A percentile compares a stretch with the other conserved stretches of the same genome.
phyloP scores from a whole-genome alignment of 2,329 filamentous ascomycete species.

The Fonsecaea multimorphosa region DNA sequence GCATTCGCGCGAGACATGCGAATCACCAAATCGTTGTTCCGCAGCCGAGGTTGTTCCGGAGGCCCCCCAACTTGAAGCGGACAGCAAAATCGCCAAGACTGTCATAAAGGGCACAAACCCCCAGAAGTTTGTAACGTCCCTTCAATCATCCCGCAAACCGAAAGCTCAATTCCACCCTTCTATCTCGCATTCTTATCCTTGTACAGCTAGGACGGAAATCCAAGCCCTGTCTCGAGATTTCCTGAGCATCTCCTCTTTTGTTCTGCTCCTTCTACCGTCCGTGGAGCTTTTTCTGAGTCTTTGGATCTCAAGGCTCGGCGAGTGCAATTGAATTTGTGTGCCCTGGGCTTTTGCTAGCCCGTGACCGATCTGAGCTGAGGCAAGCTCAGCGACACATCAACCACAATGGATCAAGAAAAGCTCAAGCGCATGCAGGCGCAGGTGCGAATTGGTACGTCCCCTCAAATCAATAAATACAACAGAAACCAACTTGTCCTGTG shows the following conservation, averaged over 20 bases:
- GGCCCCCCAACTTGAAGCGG: neutral
- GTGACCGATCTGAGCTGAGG: conserved; percentile 9
- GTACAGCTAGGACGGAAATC: conserved; percentile 25
- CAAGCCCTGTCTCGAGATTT: conserved; percentile 11
- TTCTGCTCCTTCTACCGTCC: neutral
- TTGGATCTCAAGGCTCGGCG: neutral
- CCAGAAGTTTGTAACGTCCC: neutral
- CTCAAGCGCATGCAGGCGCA: conserved; percentile 70
- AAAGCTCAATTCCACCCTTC: neutral
- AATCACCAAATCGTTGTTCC: neutral
- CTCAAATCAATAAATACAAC: conserved; percentile 18
- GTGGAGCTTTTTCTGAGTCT: neutral
- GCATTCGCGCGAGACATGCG: neutral
- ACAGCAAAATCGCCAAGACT: conserved; percentile 4
- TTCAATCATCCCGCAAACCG: neutral
- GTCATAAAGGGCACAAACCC: conserved; percentile 6
- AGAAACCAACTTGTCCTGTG: conserved; percentile 15
- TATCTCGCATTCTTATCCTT: conserved; percentile 6
- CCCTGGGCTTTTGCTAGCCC: neutral
- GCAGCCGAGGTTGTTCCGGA: conserved; percentile 4
- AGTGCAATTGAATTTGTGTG: conserved; percentile 11
- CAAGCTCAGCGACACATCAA: conserved; percentile 33
- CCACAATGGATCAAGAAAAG: conserved; percentile 70
- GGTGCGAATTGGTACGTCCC: conserved; percentile 72
- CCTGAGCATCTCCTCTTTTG: conserved; percentile 10